These are phyloP conservation scores for Erodium chrysanthum DNA, from an alignment of 441 rosid species.

Conservation along the genomic window DNA sequence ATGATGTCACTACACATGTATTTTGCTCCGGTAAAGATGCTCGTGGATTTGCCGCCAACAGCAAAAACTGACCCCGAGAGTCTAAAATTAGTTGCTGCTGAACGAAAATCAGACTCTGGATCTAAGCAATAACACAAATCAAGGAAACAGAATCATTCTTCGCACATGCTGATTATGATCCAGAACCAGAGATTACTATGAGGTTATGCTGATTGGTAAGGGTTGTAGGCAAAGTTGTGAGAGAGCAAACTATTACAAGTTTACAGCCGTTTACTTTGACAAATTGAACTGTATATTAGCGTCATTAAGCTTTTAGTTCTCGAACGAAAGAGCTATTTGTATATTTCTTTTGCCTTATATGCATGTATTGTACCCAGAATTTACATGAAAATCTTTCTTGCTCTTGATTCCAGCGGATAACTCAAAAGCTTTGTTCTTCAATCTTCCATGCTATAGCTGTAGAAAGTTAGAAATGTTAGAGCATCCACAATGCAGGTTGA, in stretches of 20 bases:
- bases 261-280: neutral
- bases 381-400: neutral
- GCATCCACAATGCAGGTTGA: too few species aligned
- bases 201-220: neutral
- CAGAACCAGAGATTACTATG: neutral
- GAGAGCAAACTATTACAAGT: neutral
- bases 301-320: neutral
- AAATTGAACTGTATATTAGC: neutral
- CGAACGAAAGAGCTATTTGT: neutral
- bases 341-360: neutral
- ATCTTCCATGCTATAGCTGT: too few species aligned
- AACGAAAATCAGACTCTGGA: slow-evolving; percentile 47
- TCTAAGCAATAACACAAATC: neutral
- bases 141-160: slow-evolving; percentile 2
- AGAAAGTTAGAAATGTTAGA: too few species aligned
- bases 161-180: neutral
- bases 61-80: slow-evolving; percentile 35
- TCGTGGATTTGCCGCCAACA: slow-evolving; percentile 42
- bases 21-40: slow-evolving; percentile 57
- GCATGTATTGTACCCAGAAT: neutral
- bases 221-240: neutral
- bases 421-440: neutral
- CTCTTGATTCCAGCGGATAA: neutral
- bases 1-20: slow-evolving; percentile 84
- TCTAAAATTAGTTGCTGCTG: slow-evolving; percentile 38